Conservation (phyloP, 208 protist genomes). For the Trypanosoma mega region DNA sequence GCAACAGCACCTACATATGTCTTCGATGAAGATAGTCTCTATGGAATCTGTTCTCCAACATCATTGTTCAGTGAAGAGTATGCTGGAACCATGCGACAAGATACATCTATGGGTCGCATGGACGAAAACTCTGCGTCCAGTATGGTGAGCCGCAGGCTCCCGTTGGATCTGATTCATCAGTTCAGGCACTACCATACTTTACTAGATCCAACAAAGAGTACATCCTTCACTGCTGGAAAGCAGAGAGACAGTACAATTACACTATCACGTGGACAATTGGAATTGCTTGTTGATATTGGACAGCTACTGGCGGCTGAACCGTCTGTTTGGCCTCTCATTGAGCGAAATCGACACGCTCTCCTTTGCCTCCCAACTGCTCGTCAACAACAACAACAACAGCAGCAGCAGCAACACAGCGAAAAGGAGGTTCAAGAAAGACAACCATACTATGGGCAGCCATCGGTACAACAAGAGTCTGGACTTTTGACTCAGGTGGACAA, state of each 20-base stretch:
- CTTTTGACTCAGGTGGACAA: neutral
- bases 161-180: constrained; percentile 67
- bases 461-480: neutral
- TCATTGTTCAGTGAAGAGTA: too few species aligned
- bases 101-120: neutral
- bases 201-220: constrained; percentile 30
- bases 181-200: constrained; percentile 68
- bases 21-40: constrained; percentile 16
- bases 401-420: constrained; percentile 3
- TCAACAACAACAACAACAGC: neutral
- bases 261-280: constrained; percentile 10
- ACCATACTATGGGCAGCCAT: too few species aligned
- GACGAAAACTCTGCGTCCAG: too few species aligned
- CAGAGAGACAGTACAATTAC: neutral
- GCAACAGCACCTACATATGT: neutral
- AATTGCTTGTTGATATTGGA: constrained; percentile 30
- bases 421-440: neutral
- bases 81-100: too few species aligned
- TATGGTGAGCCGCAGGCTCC: constrained; percentile 40
- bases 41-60: constrained; percentile 9
- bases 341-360: constrained; percentile 23
- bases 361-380: neutral
- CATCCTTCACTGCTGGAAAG: constrained; percentile 12
- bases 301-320: constrained; percentile 34
- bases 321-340: constrained; percentile 28